These are phyloP conservation scores for Starmerella apicola DNA, from an alignment of 805 yeast genomes.

Conservation along the genomic window DNA sequence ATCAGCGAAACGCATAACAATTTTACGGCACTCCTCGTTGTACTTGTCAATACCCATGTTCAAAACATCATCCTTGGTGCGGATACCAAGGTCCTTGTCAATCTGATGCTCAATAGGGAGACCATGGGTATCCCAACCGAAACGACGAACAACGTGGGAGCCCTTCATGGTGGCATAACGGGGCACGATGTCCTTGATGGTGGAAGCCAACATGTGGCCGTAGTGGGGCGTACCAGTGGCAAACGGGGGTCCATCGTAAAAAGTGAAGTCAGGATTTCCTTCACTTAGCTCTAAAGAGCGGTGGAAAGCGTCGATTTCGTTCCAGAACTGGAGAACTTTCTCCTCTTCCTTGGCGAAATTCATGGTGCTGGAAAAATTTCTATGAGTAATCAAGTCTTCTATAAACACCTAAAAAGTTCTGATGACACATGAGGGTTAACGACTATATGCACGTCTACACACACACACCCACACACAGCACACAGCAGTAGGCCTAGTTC, in stretches of 20 bases:
- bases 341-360: slow-evolving; percentile 82
- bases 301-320: slow-evolving; percentile 88
- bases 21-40: slow-evolving; percentile 87
- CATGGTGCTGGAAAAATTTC: slow-evolving; percentile 24
- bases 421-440: too few relatives aligned
- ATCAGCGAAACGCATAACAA: slow-evolving; percentile 92
- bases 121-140: slow-evolving; percentile 99
- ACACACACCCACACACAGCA: too few relatives aligned
- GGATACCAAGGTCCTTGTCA: slow-evolving; percentile 91
- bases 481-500: too few relatives aligned
- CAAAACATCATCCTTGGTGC: slow-evolving; percentile 89
- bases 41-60: slow-evolving; percentile 87
- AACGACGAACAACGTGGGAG: slow-evolving; percentile 87
- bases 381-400: neutral
- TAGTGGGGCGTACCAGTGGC: slow-evolving; percentile 99
- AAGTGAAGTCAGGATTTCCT: slow-evolving; percentile 77
- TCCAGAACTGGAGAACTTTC: slow-evolving; percentile 67
- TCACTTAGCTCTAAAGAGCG: slow-evolving; percentile 70
- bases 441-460: too few relatives aligned
- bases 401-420: too few relatives aligned
- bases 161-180: slow-evolving; percentile 98
- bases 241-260: slow-evolving; percentile 98
- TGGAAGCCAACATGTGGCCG: slow-evolving; percentile 93
- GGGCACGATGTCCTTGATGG: slow-evolving; percentile 94
- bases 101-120: slow-evolving; percentile 97